A percentile compares a stretch with the other conserved stretches of the same genome.
Conservation (phyloP, 768 basidiomycete genomes). For the Calocera cornea region DNA sequence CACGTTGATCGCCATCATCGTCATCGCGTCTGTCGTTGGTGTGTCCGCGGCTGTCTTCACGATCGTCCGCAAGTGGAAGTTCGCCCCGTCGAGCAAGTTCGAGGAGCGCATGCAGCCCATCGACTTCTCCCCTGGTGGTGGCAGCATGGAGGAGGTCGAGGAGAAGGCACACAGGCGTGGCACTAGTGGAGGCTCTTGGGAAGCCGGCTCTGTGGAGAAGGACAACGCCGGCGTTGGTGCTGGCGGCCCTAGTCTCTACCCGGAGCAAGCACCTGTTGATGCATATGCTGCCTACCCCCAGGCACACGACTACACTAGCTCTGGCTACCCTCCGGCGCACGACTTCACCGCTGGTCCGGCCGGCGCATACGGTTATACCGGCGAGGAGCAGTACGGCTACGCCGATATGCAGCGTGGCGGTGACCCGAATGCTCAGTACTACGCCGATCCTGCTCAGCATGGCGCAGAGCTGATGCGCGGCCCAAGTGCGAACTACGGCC, state of each 20-base stretch:
- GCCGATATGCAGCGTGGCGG: conserved; percentile 63
- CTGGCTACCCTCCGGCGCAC: conserved; percentile 40
- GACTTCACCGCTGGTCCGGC: conserved; percentile 58
- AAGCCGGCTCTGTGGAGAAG: conserved; percentile 37
- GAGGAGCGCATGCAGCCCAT: conserved; percentile 77
- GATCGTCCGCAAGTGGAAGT: conserved; percentile 84
- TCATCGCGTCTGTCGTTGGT: conserved; percentile 53
- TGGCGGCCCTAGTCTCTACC: conserved; percentile 18
- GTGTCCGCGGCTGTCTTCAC: conserved; percentile 70
- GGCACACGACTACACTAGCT: conserved; percentile 18
- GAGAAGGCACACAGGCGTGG: conserved; percentile 2
- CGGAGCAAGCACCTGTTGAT: conserved; percentile 35
- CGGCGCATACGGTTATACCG: conserved; percentile 39
- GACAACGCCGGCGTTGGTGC: conserved; percentile 36
- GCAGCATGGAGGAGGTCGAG: background rate
- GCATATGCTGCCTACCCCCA: conserved; percentile 1
- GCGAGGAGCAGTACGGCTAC: conserved; percentile 35
- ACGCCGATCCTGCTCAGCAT: background rate
- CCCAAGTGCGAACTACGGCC: background rate
- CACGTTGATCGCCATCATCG: conserved; percentile 48
- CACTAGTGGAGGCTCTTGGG: conserved; percentile 34
- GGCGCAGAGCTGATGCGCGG: background rate
- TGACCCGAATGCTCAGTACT: background rate
- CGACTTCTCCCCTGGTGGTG: conserved; percentile 25
- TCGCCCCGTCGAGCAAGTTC: conserved; percentile 64